phyloP scores from a whole-genome alignment of 2,329 filamentous ascomycete genomes.

The Aspergillus neotritici region DNA sequence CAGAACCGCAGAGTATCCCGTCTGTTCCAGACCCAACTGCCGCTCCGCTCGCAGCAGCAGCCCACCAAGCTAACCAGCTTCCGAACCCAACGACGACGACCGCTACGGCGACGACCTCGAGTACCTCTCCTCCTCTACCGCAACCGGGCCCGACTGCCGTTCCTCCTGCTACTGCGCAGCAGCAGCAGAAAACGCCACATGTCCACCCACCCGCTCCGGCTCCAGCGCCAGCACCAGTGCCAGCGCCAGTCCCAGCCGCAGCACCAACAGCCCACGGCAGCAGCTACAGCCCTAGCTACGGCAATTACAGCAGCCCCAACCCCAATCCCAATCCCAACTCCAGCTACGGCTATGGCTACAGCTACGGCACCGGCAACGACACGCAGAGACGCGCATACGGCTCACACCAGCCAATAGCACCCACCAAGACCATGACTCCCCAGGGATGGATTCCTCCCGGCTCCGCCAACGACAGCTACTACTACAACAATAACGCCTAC shows the following conservation, averaged over 20 bases:
- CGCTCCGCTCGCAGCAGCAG: background rate
- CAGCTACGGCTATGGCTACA: background rate
- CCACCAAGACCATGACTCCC: no score
- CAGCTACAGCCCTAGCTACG: background rate
- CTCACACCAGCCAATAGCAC: no score
- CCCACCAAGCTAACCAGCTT: slow-evolving; percentile 1
- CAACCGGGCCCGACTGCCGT: slow-evolving; percentile 30
- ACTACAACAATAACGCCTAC: background rate
- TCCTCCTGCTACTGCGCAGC: slow-evolving; percentile 8
- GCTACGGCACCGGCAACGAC: background rate
- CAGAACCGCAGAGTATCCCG: slow-evolving; percentile 10
- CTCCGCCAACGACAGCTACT: slow-evolving; percentile 25
- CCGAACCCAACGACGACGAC: slow-evolving; percentile 21
- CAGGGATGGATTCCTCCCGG: background rate
- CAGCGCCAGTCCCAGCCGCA: slow-evolving; percentile 6
- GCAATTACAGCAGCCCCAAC: slow-evolving; percentile 34
- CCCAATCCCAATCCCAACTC: slow-evolving; percentile 17
- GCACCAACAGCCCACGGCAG: slow-evolving; percentile 2
- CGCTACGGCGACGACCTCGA: slow-evolving; percentile 18
- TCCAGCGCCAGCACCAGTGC: slow-evolving; percentile 2
- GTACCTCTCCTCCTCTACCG: slow-evolving; percentile 35
- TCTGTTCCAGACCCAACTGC: slow-evolving; percentile 20
- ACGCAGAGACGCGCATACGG: background rate
- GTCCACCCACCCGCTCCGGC: slow-evolving; percentile 6
- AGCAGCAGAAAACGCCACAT: slow-evolving; percentile 22